Evolutionary conservation across 164 flowering plant species (phyloP).

Genomic region (Stephania yunnanensis): DNA sequence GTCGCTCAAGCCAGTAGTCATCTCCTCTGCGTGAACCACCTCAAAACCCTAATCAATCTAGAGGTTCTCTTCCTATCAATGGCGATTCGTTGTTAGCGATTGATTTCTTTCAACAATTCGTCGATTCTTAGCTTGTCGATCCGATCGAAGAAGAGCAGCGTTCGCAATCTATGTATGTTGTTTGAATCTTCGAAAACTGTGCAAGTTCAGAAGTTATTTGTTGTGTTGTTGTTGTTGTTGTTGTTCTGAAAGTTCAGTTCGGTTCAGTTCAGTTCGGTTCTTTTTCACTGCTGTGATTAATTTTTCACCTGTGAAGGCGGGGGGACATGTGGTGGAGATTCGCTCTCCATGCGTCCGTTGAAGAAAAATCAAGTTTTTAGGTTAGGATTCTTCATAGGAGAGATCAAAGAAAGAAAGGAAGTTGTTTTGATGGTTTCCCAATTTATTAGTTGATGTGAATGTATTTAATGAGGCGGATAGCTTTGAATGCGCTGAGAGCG

Average conservation of each 20-base stretch:
- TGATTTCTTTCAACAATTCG: background rate
- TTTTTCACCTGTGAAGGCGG: background rate
- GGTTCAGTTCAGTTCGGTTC: too few species aligned
- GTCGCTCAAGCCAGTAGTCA: background rate
- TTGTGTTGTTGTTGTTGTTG: background rate
- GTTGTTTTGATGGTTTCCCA: background rate
- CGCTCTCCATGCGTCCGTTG: background rate
- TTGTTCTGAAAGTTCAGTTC: too few species aligned
- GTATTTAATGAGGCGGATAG: constrained; percentile 8
- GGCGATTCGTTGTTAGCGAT: background rate
- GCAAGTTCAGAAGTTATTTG: background rate
- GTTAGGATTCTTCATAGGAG: too few species aligned
- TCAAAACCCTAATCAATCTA: background rate
- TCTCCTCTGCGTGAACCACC: background rate
- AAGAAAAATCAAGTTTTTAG: background rate
- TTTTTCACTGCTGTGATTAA: too few species aligned
- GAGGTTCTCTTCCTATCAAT: too few species aligned
- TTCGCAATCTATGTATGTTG: too few species aligned
- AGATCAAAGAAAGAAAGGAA: background rate
- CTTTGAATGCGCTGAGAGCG: constrained; percentile 11
- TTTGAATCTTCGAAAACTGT: too few species aligned
- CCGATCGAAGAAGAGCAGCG: background rate
- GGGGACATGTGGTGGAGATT: background rate
- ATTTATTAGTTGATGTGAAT: background rate
- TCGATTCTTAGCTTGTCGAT: background rate